A percentile compares a stretch with the other conserved stretches of the same genome.
phyloP scores from a whole-genome alignment of 2,329 filamentous ascomycete species.

The Rosellinia necatrix region DNA sequence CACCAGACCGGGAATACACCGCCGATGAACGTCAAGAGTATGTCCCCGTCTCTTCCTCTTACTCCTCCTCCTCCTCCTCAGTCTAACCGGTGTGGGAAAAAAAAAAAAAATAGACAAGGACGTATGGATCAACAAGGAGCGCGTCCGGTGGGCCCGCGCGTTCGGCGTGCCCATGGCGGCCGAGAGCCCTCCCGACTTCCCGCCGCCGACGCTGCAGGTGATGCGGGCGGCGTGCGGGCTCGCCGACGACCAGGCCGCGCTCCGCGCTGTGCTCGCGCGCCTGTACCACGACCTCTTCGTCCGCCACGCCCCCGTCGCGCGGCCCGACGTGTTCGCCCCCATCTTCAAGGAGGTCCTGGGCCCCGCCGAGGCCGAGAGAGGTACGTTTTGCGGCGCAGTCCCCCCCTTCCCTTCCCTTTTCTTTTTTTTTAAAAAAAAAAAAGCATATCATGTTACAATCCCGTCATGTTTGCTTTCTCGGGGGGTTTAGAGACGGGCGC shows the following conservation, averaged over 20 bases:
- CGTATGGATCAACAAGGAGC: slow-evolving; percentile 43
- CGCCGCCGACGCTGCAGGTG: slow-evolving; percentile 42
- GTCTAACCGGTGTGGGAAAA: not conserved
- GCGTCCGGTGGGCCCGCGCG: slow-evolving; percentile 42
- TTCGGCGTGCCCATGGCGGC: slow-evolving; percentile 44
- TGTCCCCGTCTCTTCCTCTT: slow-evolving; percentile 11
- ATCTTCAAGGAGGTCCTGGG: slow-evolving; percentile 38
- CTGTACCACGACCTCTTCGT: slow-evolving; percentile 44
- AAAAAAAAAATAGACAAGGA: slow-evolving; percentile 42
- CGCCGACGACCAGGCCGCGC: slow-evolving; percentile 24
- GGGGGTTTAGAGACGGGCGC: too few species aligned
- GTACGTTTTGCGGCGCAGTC: slow-evolving; percentile 26
- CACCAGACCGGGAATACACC: slow-evolving; percentile 45
- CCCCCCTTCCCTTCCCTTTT: not conserved
- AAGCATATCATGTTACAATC: too few species aligned
- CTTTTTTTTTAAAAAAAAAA: not conserved
- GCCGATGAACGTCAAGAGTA: slow-evolving; percentile 46
- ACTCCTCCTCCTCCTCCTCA: not conserved
- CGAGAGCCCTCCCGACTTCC: slow-evolving; percentile 42
- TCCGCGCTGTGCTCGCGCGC: slow-evolving; percentile 40
- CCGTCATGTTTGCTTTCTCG: too few species aligned
- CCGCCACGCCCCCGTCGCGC: slow-evolving; percentile 35
- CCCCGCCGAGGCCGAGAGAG: slow-evolving; percentile 31
- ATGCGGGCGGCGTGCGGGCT: slow-evolving; percentile 44
- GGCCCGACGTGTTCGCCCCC: slow-evolving; percentile 36